A percentile compares a stretch with the other conserved stretches of the same genome.
Conservation (phyloP, 2,329 filamentous ascomycete genomes). For the Colletotrichum karsti region DNA sequence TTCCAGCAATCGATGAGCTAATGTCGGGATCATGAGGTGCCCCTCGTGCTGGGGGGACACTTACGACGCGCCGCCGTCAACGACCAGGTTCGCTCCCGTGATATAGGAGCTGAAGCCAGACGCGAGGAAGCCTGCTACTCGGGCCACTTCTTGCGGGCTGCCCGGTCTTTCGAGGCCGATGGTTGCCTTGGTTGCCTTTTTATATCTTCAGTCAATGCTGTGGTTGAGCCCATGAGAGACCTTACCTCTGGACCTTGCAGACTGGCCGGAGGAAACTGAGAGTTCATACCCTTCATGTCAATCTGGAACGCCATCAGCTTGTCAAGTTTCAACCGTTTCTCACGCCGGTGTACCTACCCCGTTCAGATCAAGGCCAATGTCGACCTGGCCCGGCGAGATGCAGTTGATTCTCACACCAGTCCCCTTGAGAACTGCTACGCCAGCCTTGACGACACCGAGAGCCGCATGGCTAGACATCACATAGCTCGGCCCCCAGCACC, state of each 20-base stretch:
- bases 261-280: conserved; percentile 63
- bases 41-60: conserved; percentile 14
- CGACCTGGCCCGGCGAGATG: conserved; percentile 49
- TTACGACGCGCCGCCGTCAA: conserved; percentile 65
- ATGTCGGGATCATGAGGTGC: background rate
- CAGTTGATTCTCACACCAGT: conserved; percentile 68
- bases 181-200: conserved; percentile 52
- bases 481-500: conserved; percentile 68
- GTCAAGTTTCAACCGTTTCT: background rate
- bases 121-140: conserved; percentile 69
- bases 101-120: conserved; percentile 71
- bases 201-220: background rate
- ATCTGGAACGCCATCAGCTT: conserved; percentile 40
- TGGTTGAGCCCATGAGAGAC: background rate
- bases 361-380: conserved; percentile 51
- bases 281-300: conserved; percentile 57
- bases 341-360: conserved; percentile 37
- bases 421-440: conserved; percentile 65
- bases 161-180: conserved; percentile 68
- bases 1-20: conserved; percentile 23
- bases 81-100: conserved; percentile 68
- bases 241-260: conserved; percentile 57
- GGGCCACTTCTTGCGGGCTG: conserved; percentile 64
- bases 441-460: conserved; percentile 66
- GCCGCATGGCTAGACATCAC: conserved; percentile 69